These are phyloP conservation scores for Peterozyma xylosa DNA, from an alignment of 805 yeast species.

Conservation along the genomic window DNA sequence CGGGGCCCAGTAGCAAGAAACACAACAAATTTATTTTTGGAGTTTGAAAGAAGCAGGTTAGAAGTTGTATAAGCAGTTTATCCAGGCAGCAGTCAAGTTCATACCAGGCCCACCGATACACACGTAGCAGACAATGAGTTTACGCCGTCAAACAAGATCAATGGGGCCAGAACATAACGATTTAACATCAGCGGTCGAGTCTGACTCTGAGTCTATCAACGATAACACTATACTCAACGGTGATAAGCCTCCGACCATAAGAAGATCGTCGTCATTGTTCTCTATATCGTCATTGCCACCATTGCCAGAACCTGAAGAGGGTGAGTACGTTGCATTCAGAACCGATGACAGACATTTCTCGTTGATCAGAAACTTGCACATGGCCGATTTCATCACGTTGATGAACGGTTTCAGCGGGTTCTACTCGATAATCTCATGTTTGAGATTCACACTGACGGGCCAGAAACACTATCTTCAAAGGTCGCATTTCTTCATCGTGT, in stretches of 20 bases:
- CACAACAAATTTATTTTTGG: no score
- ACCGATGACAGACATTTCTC: conserved; percentile 81
- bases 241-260: conserved; percentile 21
- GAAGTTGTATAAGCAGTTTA: no score
- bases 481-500: conserved; percentile 80
- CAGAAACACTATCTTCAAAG: conserved; percentile 68
- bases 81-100: no score
- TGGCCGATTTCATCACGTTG: conserved; percentile 95
- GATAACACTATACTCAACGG: neutral
- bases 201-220: neutral
- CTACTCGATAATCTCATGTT: conserved; percentile 79
- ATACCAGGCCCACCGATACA: no score
- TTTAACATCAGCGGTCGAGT: neutral
- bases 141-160: no score
- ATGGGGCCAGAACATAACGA: no score
- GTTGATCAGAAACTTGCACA: conserved; percentile 77
- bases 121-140: no score
- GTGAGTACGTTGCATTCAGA: conserved; percentile 72
- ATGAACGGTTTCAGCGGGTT: conserved; percentile 93
- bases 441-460: conserved; percentile 70
- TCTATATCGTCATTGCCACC: conserved; percentile 50
- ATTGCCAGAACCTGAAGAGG: conserved; percentile 69
- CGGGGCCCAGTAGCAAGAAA: no score
- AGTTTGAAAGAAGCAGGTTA: no score
- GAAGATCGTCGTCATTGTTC: conserved; percentile 47